Conservation (phyloP, 768 basidiomycete genomes). For the Lentinula guzmanii region DNA sequence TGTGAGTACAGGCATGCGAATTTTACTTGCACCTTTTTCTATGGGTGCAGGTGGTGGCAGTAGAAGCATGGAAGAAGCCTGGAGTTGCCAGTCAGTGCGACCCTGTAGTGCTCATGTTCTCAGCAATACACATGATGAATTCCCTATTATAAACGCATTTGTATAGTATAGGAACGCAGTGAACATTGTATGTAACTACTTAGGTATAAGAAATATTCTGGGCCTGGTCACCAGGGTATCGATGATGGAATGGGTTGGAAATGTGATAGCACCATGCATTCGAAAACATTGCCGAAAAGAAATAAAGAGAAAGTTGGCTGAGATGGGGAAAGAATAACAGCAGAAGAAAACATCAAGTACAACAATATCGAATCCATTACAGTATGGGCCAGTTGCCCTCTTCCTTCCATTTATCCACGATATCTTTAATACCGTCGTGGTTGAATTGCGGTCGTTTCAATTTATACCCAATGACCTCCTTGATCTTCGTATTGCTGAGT, state of each 20-base stretch:
- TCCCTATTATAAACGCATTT: neutral
- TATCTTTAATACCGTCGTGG: slow-evolving; percentile 56
- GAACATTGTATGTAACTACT: slow-evolving; percentile 2
- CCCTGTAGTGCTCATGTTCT: neutral
- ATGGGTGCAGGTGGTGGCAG: too few species aligned
- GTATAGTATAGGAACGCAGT: neutral
- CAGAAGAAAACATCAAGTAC: neutral
- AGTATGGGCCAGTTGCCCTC: slow-evolving; percentile 58
- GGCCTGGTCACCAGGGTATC: neutral
- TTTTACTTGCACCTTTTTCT: too few species aligned
- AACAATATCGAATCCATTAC: slow-evolving; percentile 12
- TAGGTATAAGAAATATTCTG: slow-evolving; percentile 4
- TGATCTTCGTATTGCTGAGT: slow-evolving; percentile 69
- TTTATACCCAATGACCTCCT: slow-evolving; percentile 64
- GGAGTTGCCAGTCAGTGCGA: too few species aligned
- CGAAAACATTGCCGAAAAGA: slow-evolving; percentile 4
- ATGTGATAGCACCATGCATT: slow-evolving; percentile 1
- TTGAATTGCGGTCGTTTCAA: slow-evolving; percentile 58
- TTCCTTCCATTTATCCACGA: slow-evolving; percentile 75
- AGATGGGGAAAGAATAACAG: neutral
- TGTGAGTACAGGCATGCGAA: too few species aligned
- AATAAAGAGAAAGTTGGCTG: neutral
- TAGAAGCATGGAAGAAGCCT: too few species aligned
- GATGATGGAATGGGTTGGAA: neutral
- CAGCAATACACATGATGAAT: neutral